Base-by-base conservation (phyloP, 2,329 filamentous ascomycete species). In the Epichloe sylvatica region DNA sequence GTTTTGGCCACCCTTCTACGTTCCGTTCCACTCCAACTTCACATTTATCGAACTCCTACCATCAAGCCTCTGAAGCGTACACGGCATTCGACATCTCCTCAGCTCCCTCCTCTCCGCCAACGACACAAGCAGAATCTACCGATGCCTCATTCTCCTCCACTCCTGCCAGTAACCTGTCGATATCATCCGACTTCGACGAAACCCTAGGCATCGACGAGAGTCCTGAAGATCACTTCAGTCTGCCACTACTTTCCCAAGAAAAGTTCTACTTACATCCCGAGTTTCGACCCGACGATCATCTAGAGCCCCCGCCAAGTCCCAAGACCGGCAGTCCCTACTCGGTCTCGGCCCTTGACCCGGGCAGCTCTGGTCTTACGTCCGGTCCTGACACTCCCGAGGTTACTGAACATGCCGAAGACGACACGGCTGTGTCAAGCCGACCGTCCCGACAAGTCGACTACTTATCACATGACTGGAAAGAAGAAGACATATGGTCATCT, bases 401-500 rank as follows among this genome's bases (percentile, higher is more conserved):
- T 33, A 68, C 68, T 8, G 76, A 81, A 43, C 75, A 81, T 34
- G 83, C 84, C 8, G 83, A 85, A 56, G 89, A 95, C 58, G 89
- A 95, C 64, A 84, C 81, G 9, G 83, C 84, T 11, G 74, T 94
- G 37, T 78, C 81, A 54, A 75, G 74, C 35, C 80, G 84, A 59
- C 88, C 88, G 2, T 89, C 89, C 43, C 76, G 88, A 55, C 88
- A 95, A 67, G 90, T 95, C n/a, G 90, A 95, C 67, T 95, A 95
- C 62, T 77, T 96, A 44, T 94, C 90, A 17, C 86, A 97, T 62
- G 81, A 91, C 53, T 95, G 91, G 87, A 81, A 78, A 54, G 89
- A 96, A 67, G 90, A 97, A 65, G 91, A 98, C 66, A 94, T 97
- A 25, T 97, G 90, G 90, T 84, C 86, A 5, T 96, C 91, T 1